A percentile compares a stretch with the other conserved stretches of the same genome.
These are phyloP conservation scores for Candida sanyaensis DNA, from an alignment of 1,139 yeast genomes.

Conservation along the genomic window DNA sequence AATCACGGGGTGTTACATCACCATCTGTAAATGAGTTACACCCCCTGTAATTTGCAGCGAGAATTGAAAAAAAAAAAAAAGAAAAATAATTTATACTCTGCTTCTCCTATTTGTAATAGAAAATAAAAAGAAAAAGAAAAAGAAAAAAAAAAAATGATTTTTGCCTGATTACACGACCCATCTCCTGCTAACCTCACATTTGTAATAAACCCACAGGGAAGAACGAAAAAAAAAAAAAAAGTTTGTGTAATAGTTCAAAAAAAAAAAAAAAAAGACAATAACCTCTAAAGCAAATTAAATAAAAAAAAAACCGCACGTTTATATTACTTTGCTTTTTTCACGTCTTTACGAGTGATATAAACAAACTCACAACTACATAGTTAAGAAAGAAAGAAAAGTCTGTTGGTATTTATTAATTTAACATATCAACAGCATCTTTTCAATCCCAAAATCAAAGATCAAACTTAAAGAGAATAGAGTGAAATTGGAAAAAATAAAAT, in stretches of 20 bases:
- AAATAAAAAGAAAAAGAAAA: no score
- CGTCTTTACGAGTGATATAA: background rate
- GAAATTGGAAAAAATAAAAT: background rate
- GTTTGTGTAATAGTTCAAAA: background rate
- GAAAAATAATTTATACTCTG: no score
- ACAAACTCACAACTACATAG: background rate
- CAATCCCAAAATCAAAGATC: no score
- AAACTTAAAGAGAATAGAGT: background rate
- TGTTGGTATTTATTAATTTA: constrained; percentile 6
- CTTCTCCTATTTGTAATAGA: background rate
- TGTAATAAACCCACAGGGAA: background rate
- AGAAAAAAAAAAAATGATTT: background rate
- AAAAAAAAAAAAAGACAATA: background rate
- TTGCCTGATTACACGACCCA: constrained; percentile 1
- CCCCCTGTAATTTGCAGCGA: background rate
- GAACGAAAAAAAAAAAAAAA: no score
- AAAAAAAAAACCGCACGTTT: constrained; percentile 1
- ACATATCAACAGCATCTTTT: constrained; percentile 2
- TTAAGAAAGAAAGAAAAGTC: background rate
- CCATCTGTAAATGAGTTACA: background rate
- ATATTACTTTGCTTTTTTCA: background rate
- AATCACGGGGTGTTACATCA: background rate
- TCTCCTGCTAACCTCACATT: background rate
- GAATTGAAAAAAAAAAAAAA: no score
- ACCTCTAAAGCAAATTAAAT: background rate